Base-by-base conservation (phyloP, 768 basidiomycete species). In the Phanerochaete sordida region DNA sequence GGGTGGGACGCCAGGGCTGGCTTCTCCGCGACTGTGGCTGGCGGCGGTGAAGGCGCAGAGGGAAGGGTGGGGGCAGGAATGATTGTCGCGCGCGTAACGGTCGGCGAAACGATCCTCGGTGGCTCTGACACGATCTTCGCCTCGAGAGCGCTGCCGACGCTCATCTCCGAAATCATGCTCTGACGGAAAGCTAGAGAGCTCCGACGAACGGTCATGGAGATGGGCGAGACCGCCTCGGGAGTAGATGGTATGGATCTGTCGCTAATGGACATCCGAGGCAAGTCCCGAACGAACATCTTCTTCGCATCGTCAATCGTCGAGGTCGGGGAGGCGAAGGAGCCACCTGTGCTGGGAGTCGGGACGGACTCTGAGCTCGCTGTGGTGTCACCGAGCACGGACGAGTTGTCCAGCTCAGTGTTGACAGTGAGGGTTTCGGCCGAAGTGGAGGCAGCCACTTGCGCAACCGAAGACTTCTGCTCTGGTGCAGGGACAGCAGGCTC, bases 1-100 rank as follows among this genome's bases (percentile, higher is more conserved):
- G 66, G 53, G 30, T 65, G 62, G 3, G 51, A 62, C 21, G 66
- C 66, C 33, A 68, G 58, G 21, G 62, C 56, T 0, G 68, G 63
- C 44, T 65, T 63, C n/a, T 69, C 69, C 7, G 53, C 43, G 11
- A 37, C 23, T 12, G 53, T 21, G 11, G 43, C 53, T 11, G 53
- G 53, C 26, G 61, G 61, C 15, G 55, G 56, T 43, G 35, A 55
- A 61, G 30, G 28, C 7, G 59, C 58, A 39, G 45, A 59, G 55
- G 16, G 53, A 43, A 45, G 51, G 47, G 24, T 55, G 37, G 68
- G 62, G 1, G 63, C 65, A 24, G 70, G 64, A 6, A 60, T 56
- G 6, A 64, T 55, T 19, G 55, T 47, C 3, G 59, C 62, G 12
- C 64, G 65, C 15, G 58, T 49, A 12, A 62, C 52, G 5, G 54